phyloP scores from a whole-genome alignment of 1,284 basidiomycete genomes.

The Cryptococcus sp. region DNA sequence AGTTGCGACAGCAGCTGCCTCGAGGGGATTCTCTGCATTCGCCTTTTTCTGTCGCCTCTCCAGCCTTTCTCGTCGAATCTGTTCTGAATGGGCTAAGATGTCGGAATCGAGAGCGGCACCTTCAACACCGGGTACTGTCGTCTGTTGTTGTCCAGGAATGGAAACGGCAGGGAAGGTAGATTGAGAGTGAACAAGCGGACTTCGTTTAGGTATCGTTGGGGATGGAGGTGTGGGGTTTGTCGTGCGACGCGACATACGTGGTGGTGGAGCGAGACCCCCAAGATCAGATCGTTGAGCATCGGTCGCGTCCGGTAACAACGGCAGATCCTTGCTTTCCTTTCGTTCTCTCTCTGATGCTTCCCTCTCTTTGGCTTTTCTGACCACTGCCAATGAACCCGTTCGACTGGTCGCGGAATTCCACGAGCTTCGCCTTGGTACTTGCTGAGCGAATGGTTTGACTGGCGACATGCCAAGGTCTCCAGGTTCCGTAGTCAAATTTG shows the following conservation, averaged over 20 bases:
- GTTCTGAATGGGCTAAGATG: constrained; percentile 76
- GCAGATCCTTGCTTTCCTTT: constrained; percentile 9
- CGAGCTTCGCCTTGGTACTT: constrained; percentile 1
- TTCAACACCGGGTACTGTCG: constrained; percentile 35
- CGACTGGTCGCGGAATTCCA: constrained; percentile 29
- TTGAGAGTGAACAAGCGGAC: constrained; percentile 32
- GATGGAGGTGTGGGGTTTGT: constrained; percentile 28
- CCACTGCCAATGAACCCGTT: constrained; percentile 37
- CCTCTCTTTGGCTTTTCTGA: constrained; percentile 22
- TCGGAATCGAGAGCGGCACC: constrained; percentile 55
- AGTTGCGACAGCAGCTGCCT: constrained; percentile 16
- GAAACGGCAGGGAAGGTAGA: constrained; percentile 18
- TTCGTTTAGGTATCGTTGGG: constrained; percentile 11
- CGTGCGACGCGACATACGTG: constrained; percentile 27
- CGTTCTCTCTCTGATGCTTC: constrained; percentile 5
- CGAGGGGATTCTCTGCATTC: constrained; percentile 55
- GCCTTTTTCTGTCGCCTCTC: constrained; percentile 58
- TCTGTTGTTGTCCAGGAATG: constrained; percentile 9
- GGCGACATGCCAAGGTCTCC: constrained; percentile 3
- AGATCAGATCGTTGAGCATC: background rate
- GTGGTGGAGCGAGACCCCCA: constrained; percentile 3
- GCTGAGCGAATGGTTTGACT: background rate
- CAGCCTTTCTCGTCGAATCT: constrained; percentile 60
- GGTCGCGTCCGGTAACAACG: background rate
- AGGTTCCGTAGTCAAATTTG: constrained; percentile 24